Percentiles rank a stretch among this genome's conserved stretches.
Conservation (phyloP, 1,284 basidiomycete genomes). For the Mycocalia duriaeana region DNA sequence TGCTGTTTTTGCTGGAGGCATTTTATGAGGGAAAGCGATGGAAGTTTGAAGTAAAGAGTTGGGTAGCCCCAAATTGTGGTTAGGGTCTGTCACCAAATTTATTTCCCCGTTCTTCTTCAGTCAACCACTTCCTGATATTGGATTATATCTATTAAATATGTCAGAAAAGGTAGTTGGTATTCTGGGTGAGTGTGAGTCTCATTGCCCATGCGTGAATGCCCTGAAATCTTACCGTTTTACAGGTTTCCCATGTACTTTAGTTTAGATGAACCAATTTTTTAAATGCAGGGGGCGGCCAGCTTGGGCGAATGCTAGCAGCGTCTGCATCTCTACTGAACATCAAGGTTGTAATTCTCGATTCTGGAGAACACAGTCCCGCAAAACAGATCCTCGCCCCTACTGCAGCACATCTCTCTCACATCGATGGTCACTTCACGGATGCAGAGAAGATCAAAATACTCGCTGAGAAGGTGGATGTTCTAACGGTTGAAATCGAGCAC, state of each 20-base stretch:
- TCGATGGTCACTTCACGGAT: conserved; percentile 89
- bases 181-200: conserved; percentile 55
- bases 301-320: conserved; percentile 95
- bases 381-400: conserved; percentile 80
- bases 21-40: too few relatives aligned
- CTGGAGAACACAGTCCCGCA: conserved; percentile 77
- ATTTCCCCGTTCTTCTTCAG: too few relatives aligned
- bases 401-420: conserved; percentile 51
- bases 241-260: conserved; percentile 7
- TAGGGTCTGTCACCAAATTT: too few relatives aligned
- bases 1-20: conserved; percentile 22
- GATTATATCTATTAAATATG: conserved; percentile 29
- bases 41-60: too few relatives aligned
- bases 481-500: conserved; percentile 98
- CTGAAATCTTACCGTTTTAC: conserved; percentile 7
- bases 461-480: conserved; percentile 77
- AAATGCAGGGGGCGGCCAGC: conserved; percentile 85
- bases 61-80: too few relatives aligned
- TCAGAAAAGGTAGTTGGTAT: conserved; percentile 54
- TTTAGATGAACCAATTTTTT: conserved; percentile 10
- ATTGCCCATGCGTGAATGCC: background rate
- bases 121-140: too few relatives aligned
- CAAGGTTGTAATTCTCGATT: conserved; percentile 85
- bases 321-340: conserved; percentile 89
- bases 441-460: conserved; percentile 78